Base-by-base conservation (phyloP, 2,329 filamentous ascomycete genomes). In the Gnomoniopsis smithogilvyi region DNA sequence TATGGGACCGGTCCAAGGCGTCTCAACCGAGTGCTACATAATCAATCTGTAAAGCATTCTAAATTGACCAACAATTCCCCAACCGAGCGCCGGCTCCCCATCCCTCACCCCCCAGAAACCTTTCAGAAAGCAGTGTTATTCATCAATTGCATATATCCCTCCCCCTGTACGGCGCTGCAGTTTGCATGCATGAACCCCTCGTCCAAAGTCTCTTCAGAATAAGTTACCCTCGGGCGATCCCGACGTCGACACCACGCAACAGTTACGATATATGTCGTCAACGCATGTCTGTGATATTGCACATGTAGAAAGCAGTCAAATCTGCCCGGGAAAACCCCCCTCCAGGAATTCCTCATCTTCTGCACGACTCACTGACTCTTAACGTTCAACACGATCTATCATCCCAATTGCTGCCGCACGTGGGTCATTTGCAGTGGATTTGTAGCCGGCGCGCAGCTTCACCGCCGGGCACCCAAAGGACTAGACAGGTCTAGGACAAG, bases 171-270 rank as follows among this genome's bases (percentile, higher is more conserved):
- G 26, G 8, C 12, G 11, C 36, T 41, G 36, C 36, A 41, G 4
- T n/a, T 6, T 41, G 12, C 12, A 14, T 41, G 36, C 36, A 41
- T 14, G 36, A 41, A 41, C 36, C 36, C 36, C 36, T 41, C 36
- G 17, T 41, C 36, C 36, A 12, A n/a, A 41, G 12, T 41, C 36
- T 12, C 12, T 41, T 30, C 26, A 30, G 4, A 30, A 30, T 30
- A 30, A 4, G 8, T 30, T 30, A 30, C 3, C 26, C 21, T 54
- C 52, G 52, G 52, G 41, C n/a, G 52, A 30, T 54, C 43, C 52
- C 52, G 52, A 45, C 52, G 17, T 41, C 30, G 14, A 43, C 19
- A 47, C 52, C 45, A 54, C 52, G 52, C 52, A 54, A 54, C 52
- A 36, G 47, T 54, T 43, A 54, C 52, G 52, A 54, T 47, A 54